Evolutionary conservation across 306 rosid genomes (phyloP).

Genomic region (Styphnolobium japonicum): DNA sequence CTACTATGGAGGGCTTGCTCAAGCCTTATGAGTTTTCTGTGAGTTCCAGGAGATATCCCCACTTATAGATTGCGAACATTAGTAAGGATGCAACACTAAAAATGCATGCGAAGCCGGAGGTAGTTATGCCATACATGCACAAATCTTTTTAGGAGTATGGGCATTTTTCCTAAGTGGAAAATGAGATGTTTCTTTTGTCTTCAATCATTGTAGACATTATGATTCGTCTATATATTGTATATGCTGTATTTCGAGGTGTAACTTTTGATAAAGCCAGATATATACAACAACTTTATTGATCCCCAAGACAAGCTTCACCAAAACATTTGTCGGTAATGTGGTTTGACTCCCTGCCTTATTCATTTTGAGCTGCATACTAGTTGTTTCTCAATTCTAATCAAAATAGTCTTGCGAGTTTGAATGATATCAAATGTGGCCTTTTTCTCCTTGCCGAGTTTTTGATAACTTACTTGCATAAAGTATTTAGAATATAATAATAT

Average conservation of each 20-base stretch:
- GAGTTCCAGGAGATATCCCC: conserved; percentile 57
- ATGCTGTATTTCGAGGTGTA: conserved; percentile 83
- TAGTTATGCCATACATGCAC: conserved; percentile 13
- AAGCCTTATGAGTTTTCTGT: conserved; percentile 69
- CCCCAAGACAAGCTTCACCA: conserved; percentile 98
- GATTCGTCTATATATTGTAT: conserved; percentile 73
- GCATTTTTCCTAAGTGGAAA: conserved; percentile 1
- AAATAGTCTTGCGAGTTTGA: not conserved
- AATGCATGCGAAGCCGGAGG: conserved; percentile 94
- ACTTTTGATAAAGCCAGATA: conserved; percentile 70
- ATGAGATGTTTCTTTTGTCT: conserved; percentile 9
- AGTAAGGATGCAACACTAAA: conserved; percentile 60
- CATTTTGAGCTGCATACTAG: not conserved
- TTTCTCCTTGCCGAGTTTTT: not conserved
- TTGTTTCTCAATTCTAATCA: conserved; percentile 10
- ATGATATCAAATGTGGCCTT: not conserved
- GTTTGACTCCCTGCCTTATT: not conserved
- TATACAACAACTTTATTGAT: conserved; percentile 89
- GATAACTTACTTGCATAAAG: not conserved
- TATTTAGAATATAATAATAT: not conserved
- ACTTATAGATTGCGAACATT: conserved; percentile 52
- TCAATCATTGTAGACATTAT: conserved; percentile 50
- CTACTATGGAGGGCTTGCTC: conserved; percentile 91
- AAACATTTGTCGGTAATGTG: conserved; percentile 84
- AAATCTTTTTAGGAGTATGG: not conserved